A percentile compares a stretch with the other conserved stretches of the same genome.
Evolutionary conservation across 257 asterid genomes (phyloP).

Genomic region (Parsonsia alboflavescens): DNA sequence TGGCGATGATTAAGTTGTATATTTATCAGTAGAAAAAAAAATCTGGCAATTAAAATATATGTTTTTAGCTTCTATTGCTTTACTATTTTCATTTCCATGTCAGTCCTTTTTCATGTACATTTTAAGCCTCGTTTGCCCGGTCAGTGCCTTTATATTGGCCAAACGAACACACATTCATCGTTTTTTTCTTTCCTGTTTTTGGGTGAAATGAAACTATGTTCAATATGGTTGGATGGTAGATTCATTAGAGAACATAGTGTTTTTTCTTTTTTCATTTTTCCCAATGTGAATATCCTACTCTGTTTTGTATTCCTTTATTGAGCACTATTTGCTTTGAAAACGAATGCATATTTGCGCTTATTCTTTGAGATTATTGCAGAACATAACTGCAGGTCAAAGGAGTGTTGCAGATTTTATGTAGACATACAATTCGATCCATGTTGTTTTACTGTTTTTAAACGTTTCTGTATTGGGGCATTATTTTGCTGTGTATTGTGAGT

Average conservation of each 20-base stretch:
- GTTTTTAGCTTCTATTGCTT: neutral
- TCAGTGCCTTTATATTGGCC: neutral
- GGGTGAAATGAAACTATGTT: neutral
- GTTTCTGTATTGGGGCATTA: neutral
- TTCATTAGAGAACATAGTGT: neutral
- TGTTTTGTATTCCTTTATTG: neutral
- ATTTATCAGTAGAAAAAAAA: neutral
- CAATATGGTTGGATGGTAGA: neutral
- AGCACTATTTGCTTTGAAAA: neutral
- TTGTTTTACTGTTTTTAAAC: neutral
- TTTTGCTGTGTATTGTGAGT: neutral
- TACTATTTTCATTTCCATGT: neutral
- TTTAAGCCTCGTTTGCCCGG: neutral
- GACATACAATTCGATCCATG: neutral
- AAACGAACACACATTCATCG: neutral
- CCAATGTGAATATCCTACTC: neutral
- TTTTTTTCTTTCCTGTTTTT: neutral
- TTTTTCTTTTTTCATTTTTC: neutral
- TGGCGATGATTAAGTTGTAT: neutral
- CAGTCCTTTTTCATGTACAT: neutral
- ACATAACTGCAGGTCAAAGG: neutral
- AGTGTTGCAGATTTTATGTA: neutral
- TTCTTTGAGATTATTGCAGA: neutral
- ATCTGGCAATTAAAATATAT: conserved; percentile 1
- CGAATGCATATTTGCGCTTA: neutral